A percentile compares a stretch with the other conserved stretches of the same genome.
Conservation (phyloP, 176 grass and related monocot genomes). For the Sorghum bicolor region Sorghum_bicolor_NCBIv3 NC_012872.2:2612001-2612500, state of each 20-base stretch:
- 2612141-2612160: not conserved
- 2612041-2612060: not conserved
- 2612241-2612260: constrained; percentile 21
- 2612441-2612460: constrained; percentile 31
- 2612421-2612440: constrained; percentile 43
- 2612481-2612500: constrained; percentile 64
- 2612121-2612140: constrained; percentile 2
- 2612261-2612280: constrained; percentile 36
- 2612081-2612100: not conserved
- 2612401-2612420: constrained; percentile 54
- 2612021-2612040: not conserved
- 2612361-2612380: constrained; percentile 13
- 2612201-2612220: not conserved
- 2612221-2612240: constrained; percentile 26
- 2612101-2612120: constrained; percentile 9
- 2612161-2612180: not conserved
- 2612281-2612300: constrained; percentile 6
- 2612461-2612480: constrained; percentile 56
- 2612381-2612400: constrained; percentile 44
- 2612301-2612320: not conserved
- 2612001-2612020: not conserved
- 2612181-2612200: constrained; percentile 2
- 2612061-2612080: not conserved
- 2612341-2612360: not conserved
- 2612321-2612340: not conserved